Conservation (phyloP, 2,329 filamentous ascomycete genomes). For the Claviceps sp. region DNA sequence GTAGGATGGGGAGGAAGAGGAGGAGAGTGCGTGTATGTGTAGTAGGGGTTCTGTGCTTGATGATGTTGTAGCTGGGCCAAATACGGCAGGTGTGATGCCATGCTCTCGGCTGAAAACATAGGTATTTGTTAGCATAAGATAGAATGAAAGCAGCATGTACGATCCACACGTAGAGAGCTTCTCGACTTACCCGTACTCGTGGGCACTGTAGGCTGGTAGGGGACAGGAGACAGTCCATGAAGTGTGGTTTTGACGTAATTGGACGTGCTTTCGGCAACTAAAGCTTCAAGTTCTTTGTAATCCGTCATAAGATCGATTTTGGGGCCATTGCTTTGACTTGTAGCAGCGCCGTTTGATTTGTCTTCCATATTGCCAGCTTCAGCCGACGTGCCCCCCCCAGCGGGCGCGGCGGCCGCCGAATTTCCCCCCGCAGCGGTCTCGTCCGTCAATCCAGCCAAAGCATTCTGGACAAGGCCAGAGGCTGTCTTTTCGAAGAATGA, state of each 20-base stretch:
- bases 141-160: neutral
- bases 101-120: constrained; percentile 15
- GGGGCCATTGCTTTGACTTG: constrained; percentile 14
- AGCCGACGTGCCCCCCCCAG: constrained; percentile 11
- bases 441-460: constrained; percentile 24
- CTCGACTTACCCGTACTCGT: constrained; percentile 22
- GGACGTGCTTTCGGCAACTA: constrained; percentile 30
- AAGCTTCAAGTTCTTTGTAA: constrained; percentile 29
- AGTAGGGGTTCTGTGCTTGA: constrained; percentile 23
- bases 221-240: constrained; percentile 27
- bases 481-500: constrained; percentile 30
- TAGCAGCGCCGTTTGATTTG: constrained; percentile 11
- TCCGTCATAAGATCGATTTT: constrained; percentile 23
- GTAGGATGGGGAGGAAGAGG: constrained; percentile 23
- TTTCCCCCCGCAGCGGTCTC: constrained; percentile 9
- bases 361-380: constrained; percentile 14
- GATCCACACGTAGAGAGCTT: neutral
- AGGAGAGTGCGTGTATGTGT: constrained; percentile 21
- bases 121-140: constrained; percentile 2
- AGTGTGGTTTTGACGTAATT: constrained; percentile 32
- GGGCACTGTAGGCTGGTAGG: constrained; percentile 29
- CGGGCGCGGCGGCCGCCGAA: constrained; percentile 7
- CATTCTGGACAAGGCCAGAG: constrained; percentile 26
- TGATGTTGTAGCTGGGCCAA: constrained; percentile 25
- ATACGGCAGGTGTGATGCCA: constrained; percentile 22